Evolutionary conservation across 768 basidiomycete genomes (phyloP), one percentile per base, ranked within the genome.

Genomic region (Collybiopsis luxurians): DNA sequence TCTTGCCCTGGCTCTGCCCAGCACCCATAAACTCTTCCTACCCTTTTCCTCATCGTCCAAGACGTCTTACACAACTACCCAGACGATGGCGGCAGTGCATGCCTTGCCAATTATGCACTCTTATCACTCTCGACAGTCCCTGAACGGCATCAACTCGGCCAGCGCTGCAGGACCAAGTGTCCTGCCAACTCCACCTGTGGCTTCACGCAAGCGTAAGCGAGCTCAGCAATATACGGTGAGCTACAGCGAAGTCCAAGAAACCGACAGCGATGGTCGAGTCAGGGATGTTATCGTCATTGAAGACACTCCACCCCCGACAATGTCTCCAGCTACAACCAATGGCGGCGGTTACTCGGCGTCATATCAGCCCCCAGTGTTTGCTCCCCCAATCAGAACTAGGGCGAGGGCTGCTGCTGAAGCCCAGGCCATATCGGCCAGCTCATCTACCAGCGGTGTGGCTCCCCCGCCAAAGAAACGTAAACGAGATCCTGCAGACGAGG

Each of bases 241-340:
- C 76, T 93, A 92, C 77, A 90, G 87, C 68, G 90, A 93, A 69
- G 89, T 92, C 39, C 86, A 92, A 65, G 92, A 94, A 74, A 81
- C 92, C 69, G 92, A 94, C 73, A 79, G 77, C 63, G 77, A 87
- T 48, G 92, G 92, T 59, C 77, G 79, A 62, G 77, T 92, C 38
- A 77, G 92, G 53, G 92, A 94, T 71, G 89, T 94, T 69, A 94
- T 95, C 72, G 87, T 95, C 64, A 92, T 95, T 71, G 92, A 95
- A 64, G 92, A 95, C 75, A 93, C 92, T 43, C 92, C 92, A 36
- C 91, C 91, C 42, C 83, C 86, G 54, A 90, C 91, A 50, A 81
- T 86, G 67, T 90, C 89, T 51, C 87, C 90, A 56, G 83, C 89
- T 58, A 80, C 89, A 59, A 85, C 87, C 28, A 82, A 86, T 69